Evolutionary conservation across 108 stramenopile genomes (phyloP), one percentile per base, ranked within the genome.

Genomic region (Cyclotella sp.): DNA sequence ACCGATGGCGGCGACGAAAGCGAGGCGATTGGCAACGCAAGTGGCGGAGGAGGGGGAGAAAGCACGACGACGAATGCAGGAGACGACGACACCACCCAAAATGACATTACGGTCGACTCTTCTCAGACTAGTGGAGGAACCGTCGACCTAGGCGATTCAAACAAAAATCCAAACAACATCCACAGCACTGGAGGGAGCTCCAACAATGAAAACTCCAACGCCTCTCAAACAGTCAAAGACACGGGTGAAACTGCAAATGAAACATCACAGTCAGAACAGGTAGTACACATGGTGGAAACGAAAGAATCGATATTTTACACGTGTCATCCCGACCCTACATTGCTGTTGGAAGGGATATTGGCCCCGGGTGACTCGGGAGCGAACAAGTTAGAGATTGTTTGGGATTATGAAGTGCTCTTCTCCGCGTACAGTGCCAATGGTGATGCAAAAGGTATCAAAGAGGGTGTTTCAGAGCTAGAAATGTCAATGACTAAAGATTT

Each of bases 321-420:
- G 4, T 68, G 67, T 53, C 67, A 68, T 34, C 67, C 67, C 5
- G 49, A 68, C 42, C 67, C 67, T 10, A 24, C 67, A 18, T 13
- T 49, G 12, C 24, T 68, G 8, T 51, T 42, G 30, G n/a, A 24
- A 12, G 67, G 67, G 29, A 49, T 52, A 21, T 53, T 68, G 15
- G 12, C 15, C 4, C 67, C 67, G 6, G 39, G 18, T n/a, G 49
- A 52, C 19, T 22, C 63, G 11, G 16, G 21, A 14, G 39, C 46
- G 4, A 39, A 1, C 15, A 68, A 68, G 34, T 19, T 34, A 11
- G 15, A 52, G 11, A 5, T 68, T n/a, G 30, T 39, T 9, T 68
- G 29, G 14, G 67, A 68, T 52, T 68, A 68, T 44, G 67, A 68
- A 68, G 28, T 68, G 15, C 0, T 51, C 30, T 9, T 34, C 34